Evolutionary conservation across 2,329 filamentous ascomycete genomes (phyloP).

Genomic region (Trichoderma brevicompactum): DNA sequence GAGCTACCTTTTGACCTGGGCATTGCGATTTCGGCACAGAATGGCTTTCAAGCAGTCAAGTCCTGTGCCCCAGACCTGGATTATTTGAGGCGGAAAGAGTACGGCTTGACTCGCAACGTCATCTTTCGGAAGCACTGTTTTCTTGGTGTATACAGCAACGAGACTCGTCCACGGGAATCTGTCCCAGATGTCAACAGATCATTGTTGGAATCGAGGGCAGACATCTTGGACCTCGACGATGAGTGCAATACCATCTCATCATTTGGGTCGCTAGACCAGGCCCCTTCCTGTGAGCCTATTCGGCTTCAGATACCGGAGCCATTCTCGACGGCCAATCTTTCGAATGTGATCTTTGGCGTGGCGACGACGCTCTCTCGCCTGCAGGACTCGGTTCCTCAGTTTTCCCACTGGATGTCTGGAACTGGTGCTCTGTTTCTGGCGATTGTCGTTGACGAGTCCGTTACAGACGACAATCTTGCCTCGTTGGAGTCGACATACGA

Average conservation of each 20-base stretch:
- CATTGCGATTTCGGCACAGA: slow-evolving; percentile 14
- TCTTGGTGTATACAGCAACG: slow-evolving; percentile 41
- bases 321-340: slow-evolving; percentile 49
- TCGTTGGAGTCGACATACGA: slow-evolving; percentile 37
- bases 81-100: slow-evolving; percentile 38
- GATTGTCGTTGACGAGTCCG: slow-evolving; percentile 49
- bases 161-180: slow-evolving; percentile 42
- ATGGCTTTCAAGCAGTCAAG: not conserved
- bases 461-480: slow-evolving; percentile 35
- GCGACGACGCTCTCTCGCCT: slow-evolving; percentile 58
- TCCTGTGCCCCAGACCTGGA: slow-evolving; percentile 38
- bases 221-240: slow-evolving; percentile 40
- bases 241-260: slow-evolving; percentile 33
- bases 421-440: slow-evolving; percentile 57
- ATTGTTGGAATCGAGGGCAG: slow-evolving; percentile 41
- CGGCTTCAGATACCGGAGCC: slow-evolving; percentile 52
- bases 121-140: slow-evolving; percentile 53
- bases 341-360: slow-evolving; percentile 61
- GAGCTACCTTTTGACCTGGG: slow-evolving; percentile 25
- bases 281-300: slow-evolving; percentile 48
- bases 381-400: slow-evolving; percentile 53
- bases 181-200: slow-evolving; percentile 46
- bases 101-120: slow-evolving; percentile 48
- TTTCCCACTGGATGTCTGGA: slow-evolving; percentile 60
- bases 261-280: not conserved